Evolutionary conservation across 2,329 filamentous ascomycete genomes (phyloP), one percentile per base, ranked within the genome.

Genomic region (Xylariaceae sp.): DNA sequence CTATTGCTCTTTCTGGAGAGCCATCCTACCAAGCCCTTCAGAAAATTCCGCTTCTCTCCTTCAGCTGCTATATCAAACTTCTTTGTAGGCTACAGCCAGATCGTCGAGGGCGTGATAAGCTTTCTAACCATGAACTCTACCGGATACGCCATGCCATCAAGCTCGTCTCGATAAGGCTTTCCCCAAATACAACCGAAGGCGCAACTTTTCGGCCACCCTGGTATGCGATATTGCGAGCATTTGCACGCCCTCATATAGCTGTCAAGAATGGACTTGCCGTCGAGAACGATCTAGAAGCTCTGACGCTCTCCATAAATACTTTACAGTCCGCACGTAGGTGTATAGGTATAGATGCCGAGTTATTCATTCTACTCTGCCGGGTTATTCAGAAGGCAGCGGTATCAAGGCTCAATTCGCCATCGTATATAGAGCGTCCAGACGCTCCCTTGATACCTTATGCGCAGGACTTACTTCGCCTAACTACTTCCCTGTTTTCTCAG

Each of bases 31-130:
- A 65, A 9, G 59, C 63, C 3, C 61, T 73, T n/a, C 29, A 56
- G 34, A 50, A 65, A 16, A 67, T 78, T 6, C 74, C 77, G 1
- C 57, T 72, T 4, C 21, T 57, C 3, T 59, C 80, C 1, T 79
- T 87, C 54, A 72, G 73, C 6, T 79, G 82, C 3, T 86, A 83
- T 65, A 75, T 88, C 19, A 53, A 66, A 17, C 69, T 83, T n/a
- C 71, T 84, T n/a, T 80, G 79, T 60, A 71, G 75, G 23, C 73
- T 77, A 40, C 73, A 77, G 37, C 71, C 74, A 16, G 28, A 65
- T 51, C 61, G 63, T 33, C 55, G 57, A 44, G 50, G 45, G 23
- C n/a, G 40, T 37, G 58, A 69, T 29, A 48, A 62, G 40, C 23
- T 72, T 53, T n/a, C 43, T 6, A 5, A 49, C 11, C 29, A 67